Evolutionary conservation across 139 green algal genomes (phyloP).

Genomic region (Micractinium conductrix): DNA sequence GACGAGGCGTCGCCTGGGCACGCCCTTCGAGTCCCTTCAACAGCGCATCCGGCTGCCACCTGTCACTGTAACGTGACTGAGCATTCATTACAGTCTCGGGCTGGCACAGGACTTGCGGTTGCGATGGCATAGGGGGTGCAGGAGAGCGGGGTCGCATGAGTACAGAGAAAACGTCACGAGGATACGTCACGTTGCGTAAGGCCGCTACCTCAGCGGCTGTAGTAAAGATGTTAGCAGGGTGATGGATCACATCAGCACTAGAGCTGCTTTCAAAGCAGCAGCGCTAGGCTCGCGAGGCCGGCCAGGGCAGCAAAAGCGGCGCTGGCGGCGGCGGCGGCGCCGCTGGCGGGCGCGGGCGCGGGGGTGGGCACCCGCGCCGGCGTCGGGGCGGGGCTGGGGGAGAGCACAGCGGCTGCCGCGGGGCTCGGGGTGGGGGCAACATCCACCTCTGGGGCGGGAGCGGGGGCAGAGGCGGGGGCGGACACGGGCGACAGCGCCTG

Average conservation of each 20-base stretch:
- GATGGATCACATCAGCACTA: neutral
- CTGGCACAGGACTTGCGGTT: too few relatives aligned
- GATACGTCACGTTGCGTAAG: too few relatives aligned
- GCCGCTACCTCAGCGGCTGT: neutral
- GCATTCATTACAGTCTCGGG: too few relatives aligned
- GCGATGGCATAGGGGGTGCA: too few relatives aligned
- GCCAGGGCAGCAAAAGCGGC: neutral
- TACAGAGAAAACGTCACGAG: too few relatives aligned
- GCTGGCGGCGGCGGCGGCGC: neutral
- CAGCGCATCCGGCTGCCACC: too few relatives aligned
- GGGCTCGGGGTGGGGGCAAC: neutral
- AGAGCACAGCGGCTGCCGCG: neutral
- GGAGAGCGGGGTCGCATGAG: neutral
- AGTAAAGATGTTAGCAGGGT: neutral
- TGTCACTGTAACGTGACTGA: too few relatives aligned
- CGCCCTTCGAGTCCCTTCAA: too few relatives aligned
- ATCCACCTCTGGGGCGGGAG: neutral
- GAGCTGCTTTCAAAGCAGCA: neutral
- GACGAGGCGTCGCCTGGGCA: too few relatives aligned
- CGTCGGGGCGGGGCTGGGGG: neutral
- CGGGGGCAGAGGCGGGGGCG: neutral
- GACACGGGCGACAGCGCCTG: neutral
- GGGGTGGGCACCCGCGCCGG: neutral
- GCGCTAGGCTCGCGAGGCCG: neutral
- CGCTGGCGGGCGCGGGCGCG: neutral